A percentile compares a stretch with the other conserved stretches of the same genome.
These are phyloP conservation scores for Hemileccinum hortonii DNA, from an alignment of 1,284 basidiomycete genomes.

Conservation along the genomic window DNA sequence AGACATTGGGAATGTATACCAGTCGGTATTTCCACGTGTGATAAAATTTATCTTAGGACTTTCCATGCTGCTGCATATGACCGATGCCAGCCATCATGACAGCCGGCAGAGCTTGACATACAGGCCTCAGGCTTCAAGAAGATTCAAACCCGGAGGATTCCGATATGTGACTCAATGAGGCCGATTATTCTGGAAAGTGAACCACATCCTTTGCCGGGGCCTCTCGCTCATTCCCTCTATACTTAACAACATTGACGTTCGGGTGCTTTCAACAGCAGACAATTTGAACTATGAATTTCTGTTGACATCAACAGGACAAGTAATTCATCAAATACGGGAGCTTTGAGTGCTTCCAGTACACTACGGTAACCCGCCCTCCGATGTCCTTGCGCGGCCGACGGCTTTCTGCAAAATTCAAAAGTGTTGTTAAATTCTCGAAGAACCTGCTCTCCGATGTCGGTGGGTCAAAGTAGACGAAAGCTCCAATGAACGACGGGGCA, in stretches of 20 bases:
- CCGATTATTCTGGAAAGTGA: no score
- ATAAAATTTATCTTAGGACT: no score
- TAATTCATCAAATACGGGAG: background rate
- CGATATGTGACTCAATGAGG: no score
- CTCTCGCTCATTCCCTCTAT: conserved; percentile 24
- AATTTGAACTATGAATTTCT: background rate
- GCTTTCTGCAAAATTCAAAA: background rate
- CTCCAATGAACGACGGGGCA: conserved; percentile 13
- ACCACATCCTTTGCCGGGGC: conserved; percentile 8
- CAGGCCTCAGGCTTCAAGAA: no score
- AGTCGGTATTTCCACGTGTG: conserved; percentile 10
- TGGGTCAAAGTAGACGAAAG: conserved; percentile 5
- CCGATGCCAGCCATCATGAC: no score
- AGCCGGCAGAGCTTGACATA: no score
- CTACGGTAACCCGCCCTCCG: background rate
- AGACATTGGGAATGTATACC: conserved; percentile 17
- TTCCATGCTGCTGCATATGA: no score
- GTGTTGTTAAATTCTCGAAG: conserved; percentile 21
- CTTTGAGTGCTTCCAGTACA: background rate
- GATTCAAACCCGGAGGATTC: no score
- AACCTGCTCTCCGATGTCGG: conserved; percentile 24
- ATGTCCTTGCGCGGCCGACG: background rate
- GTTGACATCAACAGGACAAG: background rate
- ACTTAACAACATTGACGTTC: conserved; percentile 11
- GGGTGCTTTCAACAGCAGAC: background rate